Conservation (phyloP, 2,329 filamentous ascomycete genomes). For the Fusarium siculi region DNA sequence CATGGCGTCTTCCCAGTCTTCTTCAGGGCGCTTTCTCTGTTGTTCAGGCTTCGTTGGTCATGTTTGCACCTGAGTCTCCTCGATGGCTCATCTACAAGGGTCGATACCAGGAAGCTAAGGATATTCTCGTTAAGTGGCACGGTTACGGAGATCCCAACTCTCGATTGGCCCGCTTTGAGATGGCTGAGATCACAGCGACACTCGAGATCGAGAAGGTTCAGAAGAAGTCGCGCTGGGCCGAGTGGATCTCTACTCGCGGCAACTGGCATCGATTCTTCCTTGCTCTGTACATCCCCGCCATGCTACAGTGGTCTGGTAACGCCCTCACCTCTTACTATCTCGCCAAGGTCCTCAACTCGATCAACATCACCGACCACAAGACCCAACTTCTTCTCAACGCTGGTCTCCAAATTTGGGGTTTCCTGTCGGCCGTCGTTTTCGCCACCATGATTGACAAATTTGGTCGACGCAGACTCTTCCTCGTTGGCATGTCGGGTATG, state of each 20-base stretch:
- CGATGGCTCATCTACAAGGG: constrained; percentile 44
- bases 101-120: constrained; percentile 34
- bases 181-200: constrained; percentile 38
- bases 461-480: constrained; percentile 55
- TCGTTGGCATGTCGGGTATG: constrained; percentile 51
- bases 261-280: constrained; percentile 49
- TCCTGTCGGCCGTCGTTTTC: constrained; percentile 46
- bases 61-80: constrained; percentile 37
- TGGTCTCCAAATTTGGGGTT: constrained; percentile 49
- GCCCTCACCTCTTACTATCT: constrained; percentile 53
- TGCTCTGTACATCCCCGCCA: constrained; percentile 44
- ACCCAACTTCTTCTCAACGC: constrained; percentile 49
- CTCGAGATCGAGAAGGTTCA: constrained; percentile 42
- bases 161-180: constrained; percentile 27
- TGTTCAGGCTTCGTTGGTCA: constrained; percentile 1
- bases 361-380: constrained; percentile 50
- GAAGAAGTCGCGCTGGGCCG: constrained; percentile 33
- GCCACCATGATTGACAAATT: constrained; percentile 54
- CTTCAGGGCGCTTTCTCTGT: constrained; percentile 53
- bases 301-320: constrained; percentile 45
- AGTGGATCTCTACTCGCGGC: constrained; percentile 38
- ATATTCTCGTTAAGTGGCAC: constrained; percentile 39
- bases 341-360: constrained; percentile 52
- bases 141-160: constrained; percentile 33
- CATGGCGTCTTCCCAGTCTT: constrained; percentile 62